Evolutionary conservation across 192 early-diverging fungal genomes (phyloP), one percentile per base, ranked within the genome.

Genomic region (Haplosporangium gracile): DNA sequence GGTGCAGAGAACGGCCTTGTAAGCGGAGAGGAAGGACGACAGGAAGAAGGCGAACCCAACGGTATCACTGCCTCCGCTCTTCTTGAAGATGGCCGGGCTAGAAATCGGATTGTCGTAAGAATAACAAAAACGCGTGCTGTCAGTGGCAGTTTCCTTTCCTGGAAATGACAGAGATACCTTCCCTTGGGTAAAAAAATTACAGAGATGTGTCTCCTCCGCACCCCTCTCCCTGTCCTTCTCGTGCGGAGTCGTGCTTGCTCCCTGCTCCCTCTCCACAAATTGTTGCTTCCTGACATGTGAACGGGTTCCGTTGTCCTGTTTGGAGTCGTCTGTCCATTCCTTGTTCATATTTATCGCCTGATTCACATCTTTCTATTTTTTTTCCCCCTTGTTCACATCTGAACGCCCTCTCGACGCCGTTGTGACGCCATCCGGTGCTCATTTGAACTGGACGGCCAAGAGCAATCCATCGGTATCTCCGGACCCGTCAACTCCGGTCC

Each of bases 1-100:
- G 16, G 83, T 79, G 84, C 93, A 95, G 70, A 95, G 87, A 26
- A 91, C 89, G 10, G 81, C 91, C 88, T 93, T 93, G 90, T 95
- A 95, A 29, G 89, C 86, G 36, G 92, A 92, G 20, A 94, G 87
- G 45, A 94, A 91, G 4, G 90, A 90, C 42, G 92, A 92, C 49
- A 95, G 82, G 72, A 95, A 95, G 40, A 93, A 82, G 18, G 94
- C 93, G 88, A 95, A 94, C n/a, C 88, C 88, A 16, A 85, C 51
- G 0, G 93, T 95, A 82, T 95, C 94, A 65, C 91, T 88, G 70
- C 91, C 91, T 43, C 89, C 91, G 65, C 88, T 76, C 72, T 83
- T 88, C 79, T 83, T 90, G 63, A 92, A 70, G 53, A 90, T 83
- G 11, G 72, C 34, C 20, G 91, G 40, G 49, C 15, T 51, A 51